phyloP scores from a whole-genome alignment of 257 asterid genomes.

The Knoxia roxburghii region DNA sequence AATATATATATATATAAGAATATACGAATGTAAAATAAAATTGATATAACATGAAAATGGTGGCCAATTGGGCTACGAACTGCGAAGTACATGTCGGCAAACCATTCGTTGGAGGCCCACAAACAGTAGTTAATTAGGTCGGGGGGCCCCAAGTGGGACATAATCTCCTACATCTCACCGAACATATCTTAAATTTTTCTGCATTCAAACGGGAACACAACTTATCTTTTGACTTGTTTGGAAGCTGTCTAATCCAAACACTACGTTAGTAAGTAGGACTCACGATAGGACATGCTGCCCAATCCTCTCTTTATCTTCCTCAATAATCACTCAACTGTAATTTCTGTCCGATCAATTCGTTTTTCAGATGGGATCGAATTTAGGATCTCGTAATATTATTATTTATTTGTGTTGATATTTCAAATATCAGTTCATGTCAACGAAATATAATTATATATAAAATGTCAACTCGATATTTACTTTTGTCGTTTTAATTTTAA shows the following conservation, averaged over 20 bases:
- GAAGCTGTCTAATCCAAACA: background rate
- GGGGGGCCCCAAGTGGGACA: background rate
- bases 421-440: too few species aligned
- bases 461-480: too few species aligned
- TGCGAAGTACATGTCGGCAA: slow-evolving; percentile 2
- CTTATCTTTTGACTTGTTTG: slow-evolving; percentile 6
- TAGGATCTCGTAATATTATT: too few species aligned
- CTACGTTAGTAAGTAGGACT: background rate
- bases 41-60: too few species aligned
- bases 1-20: too few species aligned
- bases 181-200: background rate
- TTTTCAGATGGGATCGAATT: background rate
- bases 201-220: background rate
- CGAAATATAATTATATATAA: too few species aligned
- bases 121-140: background rate
- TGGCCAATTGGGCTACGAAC: too few species aligned
- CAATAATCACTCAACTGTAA: background rate
- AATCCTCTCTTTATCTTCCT: background rate
- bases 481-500: too few species aligned
- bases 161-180: background rate
- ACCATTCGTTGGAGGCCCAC: background rate
- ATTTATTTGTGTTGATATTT: too few species aligned
- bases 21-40: too few species aligned
- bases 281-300: background rate
- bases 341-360: background rate